Evolutionary conservation across 2,329 filamentous ascomycete species (phyloP).

Genomic region (Aspergillus sp.): DNA sequence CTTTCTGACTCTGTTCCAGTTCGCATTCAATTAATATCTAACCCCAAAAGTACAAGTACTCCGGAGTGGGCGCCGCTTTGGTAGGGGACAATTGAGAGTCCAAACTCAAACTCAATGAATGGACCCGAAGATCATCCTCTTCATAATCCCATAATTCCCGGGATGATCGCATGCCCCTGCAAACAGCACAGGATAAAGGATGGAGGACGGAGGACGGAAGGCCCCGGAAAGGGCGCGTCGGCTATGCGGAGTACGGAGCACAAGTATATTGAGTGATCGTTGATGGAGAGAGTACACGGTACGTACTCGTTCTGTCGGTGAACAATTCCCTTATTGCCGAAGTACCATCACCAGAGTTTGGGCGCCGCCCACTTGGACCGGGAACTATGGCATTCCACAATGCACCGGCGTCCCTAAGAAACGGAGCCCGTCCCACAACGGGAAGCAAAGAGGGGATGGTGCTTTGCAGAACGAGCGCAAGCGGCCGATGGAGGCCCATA

Average conservation of each 20-base stretch:
- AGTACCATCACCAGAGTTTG: neutral
- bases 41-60: neutral
- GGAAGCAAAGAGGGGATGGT: constrained; percentile 16
- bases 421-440: constrained; percentile 19
- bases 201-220: neutral
- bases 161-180: neutral
- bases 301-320: too few relatives aligned
- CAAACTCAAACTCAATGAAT: neutral
- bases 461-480: too few relatives aligned
- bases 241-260: too few relatives aligned
- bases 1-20: neutral
- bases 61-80: neutral
- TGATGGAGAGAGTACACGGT: too few relatives aligned
- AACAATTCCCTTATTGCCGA: too few relatives aligned
- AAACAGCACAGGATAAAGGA: neutral
- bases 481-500: too few relatives aligned
- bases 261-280: too few relatives aligned
- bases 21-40: neutral
- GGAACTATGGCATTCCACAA: constrained; percentile 5
- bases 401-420: constrained; percentile 13
- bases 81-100: neutral
- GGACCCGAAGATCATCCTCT: neutral
- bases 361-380: constrained; percentile 9
- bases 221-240: too few relatives aligned
- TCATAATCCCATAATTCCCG: neutral